Evolutionary conservation across 805 yeast genomes (phyloP).

Genomic region (Kuraishia floccosa): DNA sequence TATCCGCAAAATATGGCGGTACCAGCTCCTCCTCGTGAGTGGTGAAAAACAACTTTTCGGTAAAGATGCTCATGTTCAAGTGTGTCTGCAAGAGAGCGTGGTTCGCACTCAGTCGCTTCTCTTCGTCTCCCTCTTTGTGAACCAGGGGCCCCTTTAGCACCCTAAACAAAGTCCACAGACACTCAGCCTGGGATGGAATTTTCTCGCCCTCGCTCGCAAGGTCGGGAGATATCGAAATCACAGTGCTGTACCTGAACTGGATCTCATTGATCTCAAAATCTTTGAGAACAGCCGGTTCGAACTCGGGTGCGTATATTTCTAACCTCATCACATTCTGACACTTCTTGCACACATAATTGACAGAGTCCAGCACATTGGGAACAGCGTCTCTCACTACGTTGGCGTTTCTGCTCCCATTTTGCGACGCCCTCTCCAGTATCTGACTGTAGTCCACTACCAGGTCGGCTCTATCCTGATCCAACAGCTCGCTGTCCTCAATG

Average conservation of each 20-base stretch:
- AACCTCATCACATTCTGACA: constrained; percentile 39
- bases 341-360: constrained; percentile 31
- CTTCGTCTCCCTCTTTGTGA: constrained; percentile 27
- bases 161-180: constrained; percentile 49
- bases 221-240: constrained; percentile 5
- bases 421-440: background rate
- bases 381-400: constrained; percentile 9
- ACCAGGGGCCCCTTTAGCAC: constrained; percentile 60
- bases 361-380: constrained; percentile 31
- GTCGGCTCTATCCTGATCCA: constrained; percentile 3
- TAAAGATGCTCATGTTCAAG: constrained; percentile 42
- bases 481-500: constrained; percentile 4
- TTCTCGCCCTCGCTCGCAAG: too few relatives aligned
- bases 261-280: constrained; percentile 40
- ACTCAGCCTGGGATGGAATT: constrained; percentile 42
- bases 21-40: constrained; percentile 19
- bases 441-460: constrained; percentile 4
- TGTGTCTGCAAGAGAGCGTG: constrained; percentile 43
- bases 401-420: background rate
- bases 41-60: constrained; percentile 36
- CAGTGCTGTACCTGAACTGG: constrained; percentile 33
- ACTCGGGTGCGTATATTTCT: constrained; percentile 32
- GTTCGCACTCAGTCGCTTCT: constrained; percentile 43
- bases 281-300: constrained; percentile 31
- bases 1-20: constrained; percentile 17